phyloP scores from a whole-genome alignment of 2,329 filamentous ascomycete species.

The Dendryphion nanum region DNA sequence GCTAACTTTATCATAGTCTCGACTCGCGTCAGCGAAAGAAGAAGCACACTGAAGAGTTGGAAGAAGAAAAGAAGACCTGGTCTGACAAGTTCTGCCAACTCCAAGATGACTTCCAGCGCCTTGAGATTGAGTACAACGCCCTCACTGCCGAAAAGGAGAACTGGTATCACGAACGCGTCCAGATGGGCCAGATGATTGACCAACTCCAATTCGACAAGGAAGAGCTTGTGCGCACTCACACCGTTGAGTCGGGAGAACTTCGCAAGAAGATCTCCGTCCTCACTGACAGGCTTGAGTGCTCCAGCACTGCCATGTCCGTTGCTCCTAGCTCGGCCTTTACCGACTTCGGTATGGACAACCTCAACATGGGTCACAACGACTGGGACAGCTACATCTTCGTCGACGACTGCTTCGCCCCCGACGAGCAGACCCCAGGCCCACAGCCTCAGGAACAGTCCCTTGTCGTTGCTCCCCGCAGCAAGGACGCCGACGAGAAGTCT shows the following conservation, averaged over 20 bases:
- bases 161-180: constrained; percentile 70
- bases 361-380: constrained; percentile 71
- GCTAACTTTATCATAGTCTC: constrained; percentile 60
- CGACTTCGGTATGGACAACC: constrained; percentile 78
- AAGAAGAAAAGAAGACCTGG: constrained; percentile 94
- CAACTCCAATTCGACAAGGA: constrained; percentile 82
- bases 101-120: constrained; percentile 71
- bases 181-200: constrained; percentile 73
- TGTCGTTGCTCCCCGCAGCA: constrained; percentile 43
- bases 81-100: constrained; percentile 72
- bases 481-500: constrained; percentile 52
- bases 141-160: constrained; percentile 59
- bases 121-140: constrained; percentile 61
- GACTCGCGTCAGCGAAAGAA: constrained; percentile 98
- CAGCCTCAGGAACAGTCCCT: constrained; percentile 40
- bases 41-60: constrained; percentile 93
- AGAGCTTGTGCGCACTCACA: constrained; percentile 84
- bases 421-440: constrained; percentile 41
- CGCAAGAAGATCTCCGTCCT: constrained; percentile 89
- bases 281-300: constrained; percentile 66
- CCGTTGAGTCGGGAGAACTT: constrained; percentile 84
- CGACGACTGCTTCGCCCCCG: constrained; percentile 63
- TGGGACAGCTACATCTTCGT: constrained; percentile 84
- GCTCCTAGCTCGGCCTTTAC: constrained; percentile 63
- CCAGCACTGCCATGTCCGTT: constrained; percentile 44